Evolutionary conservation across 768 basidiomycete genomes (phyloP).

Genomic region (Baorangia bicolor): DNA sequence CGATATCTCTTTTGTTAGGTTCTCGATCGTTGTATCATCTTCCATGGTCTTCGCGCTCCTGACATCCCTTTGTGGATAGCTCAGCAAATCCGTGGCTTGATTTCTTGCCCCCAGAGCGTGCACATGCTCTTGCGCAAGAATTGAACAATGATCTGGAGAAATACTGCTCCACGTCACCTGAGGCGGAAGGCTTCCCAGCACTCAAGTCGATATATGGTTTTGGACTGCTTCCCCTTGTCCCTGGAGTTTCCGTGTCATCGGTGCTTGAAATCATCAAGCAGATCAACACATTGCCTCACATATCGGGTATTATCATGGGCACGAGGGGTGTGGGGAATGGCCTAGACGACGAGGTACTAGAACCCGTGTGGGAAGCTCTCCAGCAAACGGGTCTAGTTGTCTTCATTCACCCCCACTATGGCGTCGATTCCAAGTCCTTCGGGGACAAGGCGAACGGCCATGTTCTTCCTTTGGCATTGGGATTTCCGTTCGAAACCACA

Average conservation of each 20-base stretch:
- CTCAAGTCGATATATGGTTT: constrained; percentile 78
- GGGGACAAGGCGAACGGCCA: constrained; percentile 81
- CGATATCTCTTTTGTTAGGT: constrained; percentile 78
- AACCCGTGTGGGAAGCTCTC: constrained; percentile 81
- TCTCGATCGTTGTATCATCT: constrained; percentile 9
- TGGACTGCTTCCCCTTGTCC: constrained; percentile 81
- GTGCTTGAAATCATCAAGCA: constrained; percentile 67
- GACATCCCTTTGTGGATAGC: constrained; percentile 38
- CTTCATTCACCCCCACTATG: constrained; percentile 88
- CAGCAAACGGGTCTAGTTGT: constrained; percentile 67
- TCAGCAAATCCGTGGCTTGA: constrained; percentile 93
- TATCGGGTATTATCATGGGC: constrained; percentile 81
- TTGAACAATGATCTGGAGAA: constrained; percentile 77
- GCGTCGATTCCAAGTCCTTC: constrained; percentile 71
- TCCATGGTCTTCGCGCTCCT: constrained; percentile 10
- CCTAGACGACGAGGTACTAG: constrained; percentile 74
- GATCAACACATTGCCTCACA: constrained; percentile 60
- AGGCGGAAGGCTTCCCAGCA: constrained; percentile 27
- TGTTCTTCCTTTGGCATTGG: constrained; percentile 81
- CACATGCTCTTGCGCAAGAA: constrained; percentile 61
- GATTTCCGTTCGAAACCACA: constrained; percentile 91
- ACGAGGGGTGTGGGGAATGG: constrained; percentile 76
- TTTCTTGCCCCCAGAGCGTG: constrained; percentile 70
- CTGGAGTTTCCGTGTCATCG: constrained; percentile 51
- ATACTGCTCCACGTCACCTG: constrained; percentile 71